Evolutionary conservation across 768 basidiomycete species (phyloP).

Genomic region (Trametes elegans): DNA sequence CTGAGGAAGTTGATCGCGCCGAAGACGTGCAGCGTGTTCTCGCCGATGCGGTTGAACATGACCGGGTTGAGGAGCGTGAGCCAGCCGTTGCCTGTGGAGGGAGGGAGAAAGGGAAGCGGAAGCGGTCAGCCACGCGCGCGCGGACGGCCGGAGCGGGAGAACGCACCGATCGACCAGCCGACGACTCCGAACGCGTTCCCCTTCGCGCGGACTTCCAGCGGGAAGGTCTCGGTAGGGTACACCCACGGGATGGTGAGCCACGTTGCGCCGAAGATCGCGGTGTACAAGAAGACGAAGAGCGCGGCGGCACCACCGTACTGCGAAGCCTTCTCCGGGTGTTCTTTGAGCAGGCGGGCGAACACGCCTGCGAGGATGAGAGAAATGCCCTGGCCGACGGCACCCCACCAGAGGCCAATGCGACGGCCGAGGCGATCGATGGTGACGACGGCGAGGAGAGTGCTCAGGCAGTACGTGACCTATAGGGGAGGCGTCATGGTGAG

Average conservation of each 20-base stretch:
- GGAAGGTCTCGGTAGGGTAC: conserved; percentile 40
- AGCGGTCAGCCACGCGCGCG: neutral
- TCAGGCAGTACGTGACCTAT: conserved; percentile 43
- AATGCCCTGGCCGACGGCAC: conserved; percentile 41
- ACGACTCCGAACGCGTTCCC: conserved; percentile 47
- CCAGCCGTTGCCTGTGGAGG: conserved; percentile 40
- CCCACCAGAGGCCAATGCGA: conserved; percentile 45
- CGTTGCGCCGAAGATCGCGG: conserved; percentile 44
- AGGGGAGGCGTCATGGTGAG: neutral
- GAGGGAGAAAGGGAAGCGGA: neutral
- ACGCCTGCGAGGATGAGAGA: conserved; percentile 40
- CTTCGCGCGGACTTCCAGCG: conserved; percentile 42
- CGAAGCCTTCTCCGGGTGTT: conserved; percentile 38
- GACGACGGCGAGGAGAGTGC: conserved; percentile 39
- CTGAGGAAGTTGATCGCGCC: conserved; percentile 42
- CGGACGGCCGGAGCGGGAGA: neutral
- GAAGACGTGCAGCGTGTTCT: conserved; percentile 45
- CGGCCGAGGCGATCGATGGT: conserved; percentile 45
- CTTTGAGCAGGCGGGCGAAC: conserved; percentile 40
- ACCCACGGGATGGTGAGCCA: conserved; percentile 44
- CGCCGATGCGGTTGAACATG: conserved; percentile 41
- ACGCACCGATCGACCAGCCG: conserved; percentile 43
- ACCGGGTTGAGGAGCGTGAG: conserved; percentile 43
- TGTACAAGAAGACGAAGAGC: conserved; percentile 44
- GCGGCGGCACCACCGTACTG: conserved; percentile 43